Evolutionary conservation across 2,329 filamentous ascomycete species (phyloP).

Genomic region (Cryphonectria radicalis): DNA sequence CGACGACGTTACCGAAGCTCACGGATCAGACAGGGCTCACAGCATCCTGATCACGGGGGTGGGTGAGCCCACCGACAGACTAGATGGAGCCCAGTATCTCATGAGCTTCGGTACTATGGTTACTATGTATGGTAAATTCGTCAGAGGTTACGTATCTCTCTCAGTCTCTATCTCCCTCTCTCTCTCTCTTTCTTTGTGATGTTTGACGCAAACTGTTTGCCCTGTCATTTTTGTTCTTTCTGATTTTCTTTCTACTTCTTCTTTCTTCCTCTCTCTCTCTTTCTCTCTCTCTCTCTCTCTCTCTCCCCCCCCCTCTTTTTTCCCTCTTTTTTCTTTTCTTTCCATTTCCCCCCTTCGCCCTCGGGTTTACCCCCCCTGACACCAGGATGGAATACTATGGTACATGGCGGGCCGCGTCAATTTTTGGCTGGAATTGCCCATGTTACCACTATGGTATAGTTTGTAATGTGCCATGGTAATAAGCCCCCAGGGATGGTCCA

Average conservation of each 20-base stretch:
- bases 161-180: neutral
- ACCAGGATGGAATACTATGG: neutral
- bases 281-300: neutral
- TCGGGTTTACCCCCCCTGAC: neutral
- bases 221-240: neutral
- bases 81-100: neutral
- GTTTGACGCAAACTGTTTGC: neutral
- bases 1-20: neutral
- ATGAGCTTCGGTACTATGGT: neutral
- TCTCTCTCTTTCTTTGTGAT: neutral
- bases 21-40: slow-evolving; percentile 2
- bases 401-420: neutral
- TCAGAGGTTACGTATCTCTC: slow-evolving; percentile 2
- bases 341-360: neutral
- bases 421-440: neutral
- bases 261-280: too few species aligned
- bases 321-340: neutral
- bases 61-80: neutral
- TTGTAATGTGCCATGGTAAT: neutral
- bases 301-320: neutral
- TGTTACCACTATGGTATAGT: neutral
- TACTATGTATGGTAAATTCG: neutral
- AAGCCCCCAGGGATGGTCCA: neutral
- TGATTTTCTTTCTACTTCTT: neutral
- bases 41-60: neutral